Percentiles rank a stretch among this genome's conserved stretches.
phyloP scores from a whole-genome alignment of 352 stramenopile species.

The Globisporangium splendens region DNA sequence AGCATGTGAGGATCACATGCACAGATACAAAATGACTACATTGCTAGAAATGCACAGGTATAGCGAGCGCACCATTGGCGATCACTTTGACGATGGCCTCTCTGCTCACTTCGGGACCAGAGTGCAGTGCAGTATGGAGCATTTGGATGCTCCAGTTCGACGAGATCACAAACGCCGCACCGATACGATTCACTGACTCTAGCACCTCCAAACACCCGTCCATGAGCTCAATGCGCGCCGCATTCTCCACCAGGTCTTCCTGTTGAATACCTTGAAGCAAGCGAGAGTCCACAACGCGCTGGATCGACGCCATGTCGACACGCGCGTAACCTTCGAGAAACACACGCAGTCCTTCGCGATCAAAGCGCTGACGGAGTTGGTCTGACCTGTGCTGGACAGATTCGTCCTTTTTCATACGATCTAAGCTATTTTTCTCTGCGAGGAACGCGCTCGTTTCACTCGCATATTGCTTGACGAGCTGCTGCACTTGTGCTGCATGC shows the following conservation, averaged over 20 bases:
- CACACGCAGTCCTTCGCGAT: conserved; percentile 23
- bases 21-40: too few relatives aligned
- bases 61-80: conserved; percentile 42
- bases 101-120: not conserved
- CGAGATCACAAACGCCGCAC: conserved; percentile 41
- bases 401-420: too few relatives aligned
- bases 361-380: conserved; percentile 17
- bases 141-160: conserved; percentile 64
- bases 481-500: conserved; percentile 21
- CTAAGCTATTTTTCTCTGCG: not conserved
- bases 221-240: conserved; percentile 22
- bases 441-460: conserved; percentile 21
- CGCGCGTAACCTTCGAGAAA: conserved; percentile 45
- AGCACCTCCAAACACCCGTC: conserved; percentile 31
- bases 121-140: conserved; percentile 28
- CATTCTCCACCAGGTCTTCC: conserved; percentile 10
- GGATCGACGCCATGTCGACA: conserved; percentile 43
- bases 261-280: conserved; percentile 33
- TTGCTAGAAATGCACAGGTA: too few relatives aligned
- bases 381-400: too few relatives aligned
- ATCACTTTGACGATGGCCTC: conserved; percentile 23
- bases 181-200: not conserved
- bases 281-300: conserved; percentile 31
- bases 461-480: conserved; percentile 33
- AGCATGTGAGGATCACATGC: not conserved